phyloP scores from a whole-genome alignment of 139 green algal genomes.

The Nannochloris sp. region DNA sequence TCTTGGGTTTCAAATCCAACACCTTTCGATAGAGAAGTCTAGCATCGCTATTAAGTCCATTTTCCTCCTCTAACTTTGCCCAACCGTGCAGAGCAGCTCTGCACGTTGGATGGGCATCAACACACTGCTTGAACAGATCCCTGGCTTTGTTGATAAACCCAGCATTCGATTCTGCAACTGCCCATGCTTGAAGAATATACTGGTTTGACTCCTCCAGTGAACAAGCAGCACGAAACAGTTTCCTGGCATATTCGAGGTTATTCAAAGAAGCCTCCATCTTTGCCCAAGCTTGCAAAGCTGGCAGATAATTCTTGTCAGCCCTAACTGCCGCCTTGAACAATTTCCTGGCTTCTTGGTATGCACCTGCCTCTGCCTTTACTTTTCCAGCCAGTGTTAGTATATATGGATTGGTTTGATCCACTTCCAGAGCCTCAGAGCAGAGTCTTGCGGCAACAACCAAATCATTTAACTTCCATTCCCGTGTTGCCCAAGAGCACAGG shows the following conservation, averaged over 20 bases:
- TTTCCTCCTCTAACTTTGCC: constrained; percentile 32
- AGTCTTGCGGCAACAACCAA: constrained; percentile 7
- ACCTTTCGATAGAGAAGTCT: constrained; percentile 29
- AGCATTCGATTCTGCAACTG: constrained; percentile 24
- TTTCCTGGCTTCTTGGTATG: constrained; percentile 16
- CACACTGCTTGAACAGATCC: constrained; percentile 21
- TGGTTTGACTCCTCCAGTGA: constrained; percentile 37
- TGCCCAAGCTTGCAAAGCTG: constrained; percentile 43
- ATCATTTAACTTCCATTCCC: constrained; percentile 30
- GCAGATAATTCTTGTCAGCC: constrained; percentile 5
- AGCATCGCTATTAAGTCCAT: constrained; percentile 24
- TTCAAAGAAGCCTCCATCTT: constrained; percentile 32
- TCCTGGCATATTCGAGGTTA: constrained; percentile 31
- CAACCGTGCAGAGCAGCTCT: constrained; percentile 29
- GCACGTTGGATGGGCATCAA: constrained; percentile 16
- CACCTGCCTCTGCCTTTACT: constrained; percentile 12
- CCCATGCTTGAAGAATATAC: constrained; percentile 50
- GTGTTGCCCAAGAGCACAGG: constrained; percentile 38
- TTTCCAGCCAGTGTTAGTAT: constrained; percentile 26
- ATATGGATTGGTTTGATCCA: constrained; percentile 39
- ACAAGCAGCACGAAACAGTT: constrained; percentile 40
- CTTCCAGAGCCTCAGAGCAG: constrained; percentile 15
- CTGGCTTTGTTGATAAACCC: constrained; percentile 13
- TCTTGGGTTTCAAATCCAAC: constrained; percentile 23
- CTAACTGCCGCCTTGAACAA: constrained; percentile 20